A percentile compares a stretch with the other conserved stretches of the same genome.
Evolutionary conservation across 2,329 filamentous ascomycete genomes (phyloP).

Genomic region (Trichoderma sp.): DNA sequence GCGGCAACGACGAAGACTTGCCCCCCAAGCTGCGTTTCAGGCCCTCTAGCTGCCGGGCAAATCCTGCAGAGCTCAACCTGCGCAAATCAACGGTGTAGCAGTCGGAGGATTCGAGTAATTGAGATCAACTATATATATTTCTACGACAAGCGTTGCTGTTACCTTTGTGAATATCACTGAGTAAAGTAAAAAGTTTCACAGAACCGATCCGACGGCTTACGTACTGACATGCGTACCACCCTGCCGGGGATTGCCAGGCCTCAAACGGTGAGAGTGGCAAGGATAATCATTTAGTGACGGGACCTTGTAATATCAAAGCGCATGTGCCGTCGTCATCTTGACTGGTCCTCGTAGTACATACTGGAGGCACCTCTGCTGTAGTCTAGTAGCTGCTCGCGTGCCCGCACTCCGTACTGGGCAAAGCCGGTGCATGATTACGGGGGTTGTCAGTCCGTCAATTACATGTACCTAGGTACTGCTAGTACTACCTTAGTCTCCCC

Average conservation of each 20-base stretch:
- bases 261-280: slow-evolving; percentile 4
- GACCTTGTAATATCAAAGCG: background rate
- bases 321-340: background rate
- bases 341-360: background rate
- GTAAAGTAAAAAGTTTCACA: no score
- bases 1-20: slow-evolving; percentile 9
- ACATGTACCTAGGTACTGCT: no score
- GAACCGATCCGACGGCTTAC: background rate
- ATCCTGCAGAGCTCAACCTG: background rate
- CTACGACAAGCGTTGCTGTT: no score
- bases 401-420: slow-evolving; percentile 8
- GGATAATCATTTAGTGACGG: background rate
- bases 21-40: slow-evolving; percentile 16
- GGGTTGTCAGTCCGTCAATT: background rate
- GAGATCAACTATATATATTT: no score
- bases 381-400: slow-evolving; percentile 6
- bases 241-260: background rate
- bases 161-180: no score
- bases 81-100: background rate
- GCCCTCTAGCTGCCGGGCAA: slow-evolving; percentile 2
- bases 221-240: slow-evolving; percentile 12
- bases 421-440: no score
- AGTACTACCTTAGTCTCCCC: background rate
- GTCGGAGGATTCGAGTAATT: background rate
- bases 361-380: no score